phyloP scores from a whole-genome alignment of 1,284 basidiomycete genomes.

The Fistulina hepatica region DNA sequence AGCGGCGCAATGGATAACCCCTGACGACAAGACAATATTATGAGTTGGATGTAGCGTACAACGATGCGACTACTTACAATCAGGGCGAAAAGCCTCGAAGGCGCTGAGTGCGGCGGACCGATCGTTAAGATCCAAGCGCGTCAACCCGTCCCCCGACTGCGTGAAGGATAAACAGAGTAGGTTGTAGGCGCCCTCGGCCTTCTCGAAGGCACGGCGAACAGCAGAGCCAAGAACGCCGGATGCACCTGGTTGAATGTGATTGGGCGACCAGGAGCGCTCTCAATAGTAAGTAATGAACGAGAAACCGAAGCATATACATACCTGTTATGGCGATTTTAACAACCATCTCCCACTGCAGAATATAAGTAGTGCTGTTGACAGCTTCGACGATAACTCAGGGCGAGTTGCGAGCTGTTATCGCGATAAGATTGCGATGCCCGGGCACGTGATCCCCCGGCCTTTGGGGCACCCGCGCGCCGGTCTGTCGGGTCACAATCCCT shows the following conservation, averaged over 20 bases:
- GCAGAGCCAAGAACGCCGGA: constrained; percentile 68
- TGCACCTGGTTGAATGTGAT: constrained; percentile 40
- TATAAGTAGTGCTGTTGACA: too few species aligned
- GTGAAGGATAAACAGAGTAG: constrained; percentile 57
- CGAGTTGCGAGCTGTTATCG: too few species aligned
- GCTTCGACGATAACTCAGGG: too few species aligned
- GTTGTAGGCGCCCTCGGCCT: constrained; percentile 22
- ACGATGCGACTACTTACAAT: constrained; percentile 37
- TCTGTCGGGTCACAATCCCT: too few species aligned
- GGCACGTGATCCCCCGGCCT: too few species aligned
- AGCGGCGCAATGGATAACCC: constrained; percentile 79
- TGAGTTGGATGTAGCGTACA: not conserved
- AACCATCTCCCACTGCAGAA: too few species aligned
- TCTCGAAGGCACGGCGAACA: constrained; percentile 49
- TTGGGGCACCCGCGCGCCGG: too few species aligned
- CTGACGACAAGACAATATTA: constrained; percentile 25
- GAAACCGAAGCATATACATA: too few species aligned
- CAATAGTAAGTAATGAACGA: not conserved
- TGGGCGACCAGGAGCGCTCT: not conserved
- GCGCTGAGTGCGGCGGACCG: constrained; percentile 34
- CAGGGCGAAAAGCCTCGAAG: constrained; percentile 46
- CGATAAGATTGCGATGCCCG: too few species aligned
- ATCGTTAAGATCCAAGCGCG: constrained; percentile 51
- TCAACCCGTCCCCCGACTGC: constrained; percentile 40
- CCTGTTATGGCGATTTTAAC: constrained; percentile 43